These are phyloP conservation scores for Leucosporidium creatinivorum DNA, from an alignment of 768 basidiomycete species.

Conservation along the genomic window DNA sequence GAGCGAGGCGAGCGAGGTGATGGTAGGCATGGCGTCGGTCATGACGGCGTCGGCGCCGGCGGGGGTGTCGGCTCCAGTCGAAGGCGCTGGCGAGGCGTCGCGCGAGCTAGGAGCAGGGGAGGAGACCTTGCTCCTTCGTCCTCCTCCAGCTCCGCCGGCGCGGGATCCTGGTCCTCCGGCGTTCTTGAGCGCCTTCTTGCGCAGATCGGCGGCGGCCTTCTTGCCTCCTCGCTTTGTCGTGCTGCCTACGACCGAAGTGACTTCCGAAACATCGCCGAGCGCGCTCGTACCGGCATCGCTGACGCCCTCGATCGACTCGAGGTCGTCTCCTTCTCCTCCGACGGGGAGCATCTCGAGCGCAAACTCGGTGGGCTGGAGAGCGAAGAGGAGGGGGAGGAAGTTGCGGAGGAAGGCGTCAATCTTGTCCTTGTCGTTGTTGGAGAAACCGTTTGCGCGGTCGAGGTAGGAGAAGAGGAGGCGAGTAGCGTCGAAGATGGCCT, in stretches of 20 bases:
- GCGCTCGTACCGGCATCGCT: conserved; percentile 18
- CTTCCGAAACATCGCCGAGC: background rate
- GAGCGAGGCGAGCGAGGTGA: background rate
- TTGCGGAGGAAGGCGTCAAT: conserved; percentile 77
- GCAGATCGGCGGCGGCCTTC: conserved; percentile 49
- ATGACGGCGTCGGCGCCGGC: conserved; percentile 4
- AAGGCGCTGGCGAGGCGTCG: conserved; percentile 12
- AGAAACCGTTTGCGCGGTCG: conserved; percentile 64
- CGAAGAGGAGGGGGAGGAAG: conserved; percentile 57
- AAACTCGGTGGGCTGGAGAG: conserved; percentile 24
- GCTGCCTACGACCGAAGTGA: background rate
- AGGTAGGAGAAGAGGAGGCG: conserved; percentile 86
- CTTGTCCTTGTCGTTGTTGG: conserved; percentile 61
- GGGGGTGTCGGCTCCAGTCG: conserved; percentile 8
- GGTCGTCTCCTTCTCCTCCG: conserved; percentile 9
- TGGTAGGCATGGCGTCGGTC: background rate
- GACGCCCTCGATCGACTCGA: conserved; percentile 13
- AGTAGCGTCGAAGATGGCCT: conserved; percentile 69
- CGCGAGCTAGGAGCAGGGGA: conserved; percentile 26
- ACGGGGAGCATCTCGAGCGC: conserved; percentile 12
- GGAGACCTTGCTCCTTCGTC: conserved; percentile 7
- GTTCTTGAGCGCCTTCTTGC: conserved; percentile 71
- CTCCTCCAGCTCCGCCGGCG: background rate
- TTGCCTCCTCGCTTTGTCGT: conserved; percentile 14
- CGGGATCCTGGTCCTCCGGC: conserved; percentile 31